Percentiles rank a stretch among this genome's conserved stretches.
Conservation (phyloP, 2,329 filamentous ascomycete species). For the Calonectria crousiana region DNA sequence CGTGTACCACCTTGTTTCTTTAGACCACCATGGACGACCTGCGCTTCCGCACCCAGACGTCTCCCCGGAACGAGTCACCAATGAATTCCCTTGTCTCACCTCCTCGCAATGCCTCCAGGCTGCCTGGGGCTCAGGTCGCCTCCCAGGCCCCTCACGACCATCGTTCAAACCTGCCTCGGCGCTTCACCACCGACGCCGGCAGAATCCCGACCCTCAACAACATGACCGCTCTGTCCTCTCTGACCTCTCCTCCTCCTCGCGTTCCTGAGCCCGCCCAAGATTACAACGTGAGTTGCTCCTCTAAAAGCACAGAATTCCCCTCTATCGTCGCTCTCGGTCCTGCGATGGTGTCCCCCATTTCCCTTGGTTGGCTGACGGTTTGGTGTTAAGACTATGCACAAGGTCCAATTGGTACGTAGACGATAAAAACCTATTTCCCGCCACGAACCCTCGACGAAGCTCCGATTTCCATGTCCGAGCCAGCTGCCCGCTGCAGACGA, state of each 20-base stretch:
- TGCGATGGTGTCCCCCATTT: not conserved
- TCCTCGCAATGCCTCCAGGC: slow-evolving; percentile 75
- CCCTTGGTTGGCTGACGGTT: slow-evolving; percentile 37
- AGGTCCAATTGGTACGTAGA: slow-evolving; percentile 80
- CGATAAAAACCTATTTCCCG: slow-evolving; percentile 10
- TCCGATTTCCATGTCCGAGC: slow-evolving; percentile 9
- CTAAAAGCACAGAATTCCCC: not conserved
- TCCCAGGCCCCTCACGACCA: slow-evolving; percentile 68
- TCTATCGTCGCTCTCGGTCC: not conserved
- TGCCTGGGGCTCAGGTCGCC: slow-evolving; percentile 65
- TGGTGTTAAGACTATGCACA: slow-evolving; percentile 69
- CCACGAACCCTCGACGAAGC: not conserved
- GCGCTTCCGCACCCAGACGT: slow-evolving; percentile 82
- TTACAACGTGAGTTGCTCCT: slow-evolving; percentile 55
- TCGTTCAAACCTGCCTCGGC: slow-evolving; percentile 83
- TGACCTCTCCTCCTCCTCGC: slow-evolving; percentile 64
- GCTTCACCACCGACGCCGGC: slow-evolving; percentile 93
- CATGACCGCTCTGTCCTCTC: slow-evolving; percentile 22
- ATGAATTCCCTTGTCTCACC: slow-evolving; percentile 82
- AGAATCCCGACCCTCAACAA: slow-evolving; percentile 81
- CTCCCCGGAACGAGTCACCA: slow-evolving; percentile 79
- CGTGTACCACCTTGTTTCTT: slow-evolving; percentile 56
- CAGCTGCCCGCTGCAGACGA: not conserved
- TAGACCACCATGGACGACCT: slow-evolving; percentile 76
- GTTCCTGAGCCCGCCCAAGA: slow-evolving; percentile 62